Base-by-base conservation (phyloP, 441 rosid species). In the Adansonia madagascariensis region DNA sequence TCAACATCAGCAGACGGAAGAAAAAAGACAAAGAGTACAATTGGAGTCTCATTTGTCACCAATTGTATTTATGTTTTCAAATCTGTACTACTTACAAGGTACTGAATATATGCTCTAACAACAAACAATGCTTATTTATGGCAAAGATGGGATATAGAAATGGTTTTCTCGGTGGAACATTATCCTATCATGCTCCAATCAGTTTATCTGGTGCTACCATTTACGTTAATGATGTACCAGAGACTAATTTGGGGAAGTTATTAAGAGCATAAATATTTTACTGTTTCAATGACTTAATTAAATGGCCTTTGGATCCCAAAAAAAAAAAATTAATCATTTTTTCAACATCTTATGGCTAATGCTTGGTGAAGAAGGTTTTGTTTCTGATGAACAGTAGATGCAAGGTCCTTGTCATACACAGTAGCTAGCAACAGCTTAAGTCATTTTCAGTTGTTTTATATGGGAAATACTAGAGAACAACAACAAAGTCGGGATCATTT, bases 161-260 rank as follows among this genome's bases (percentile, higher is more conserved):
- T 61, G 65, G 65, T 11, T 61, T 60, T 60, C 41, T 61, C 1
- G 6, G 65, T 61, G 65, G 65, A 61, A 24, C 65, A 61, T 24
- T 27, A 61, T 61, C 65, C 41, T 11, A 12, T 61, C 17, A 61
- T 27, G n/a, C 17, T 61, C 6, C 66, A 27, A 27, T 27, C 43
- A 61, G 43, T 12, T 61, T 24, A 27, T 12, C 43, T 61, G 66
- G 66, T 27, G 66, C 65, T 24, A 24, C n/a, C 65, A 60, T 24
- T 27, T 27, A 12, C 3, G 14, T 41, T 61, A 17, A 61, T 61
- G 43, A 11, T 61, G 66, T 27, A 65, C 49, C 49, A 41, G 41
- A 35, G 49, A 35, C 49, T n/a, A 65, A 39, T 65, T 15, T 15
- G n/a, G 14, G 49, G 69, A 64, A 15, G 47, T 64, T 64, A 27